Evolutionary conservation across 2,329 filamentous ascomycete species (phyloP), one percentile per base, ranked within the genome.

Genomic region (Akanthomyces uredinophilus): DNA sequence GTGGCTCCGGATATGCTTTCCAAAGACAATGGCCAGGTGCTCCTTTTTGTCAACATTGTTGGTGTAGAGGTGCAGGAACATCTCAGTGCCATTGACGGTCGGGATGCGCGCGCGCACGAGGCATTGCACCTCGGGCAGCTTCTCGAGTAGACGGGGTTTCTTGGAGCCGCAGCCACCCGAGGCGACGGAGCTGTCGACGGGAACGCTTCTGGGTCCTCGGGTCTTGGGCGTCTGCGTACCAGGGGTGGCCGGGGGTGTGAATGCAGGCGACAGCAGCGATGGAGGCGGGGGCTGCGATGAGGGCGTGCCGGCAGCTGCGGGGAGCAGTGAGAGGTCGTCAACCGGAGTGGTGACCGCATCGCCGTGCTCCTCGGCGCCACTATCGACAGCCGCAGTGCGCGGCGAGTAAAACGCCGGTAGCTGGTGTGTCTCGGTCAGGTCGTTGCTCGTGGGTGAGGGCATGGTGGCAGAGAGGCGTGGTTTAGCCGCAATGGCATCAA

Each of bases 21-120:
- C 95, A 74, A 99, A 99, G 0, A 99, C 95, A 71, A 99, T 98
- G 20, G 95, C 95, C 57, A 99, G 78, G 73, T 99, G 95, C 72
- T 99, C 95, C 76, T 99, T 99, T 66, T 88, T 91, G 74, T 99
- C 95, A 7, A 91, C 86, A 69, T 90, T 90, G 76, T 99, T 99
- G 65, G 88, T 88, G 77, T 99, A 99, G 0, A 98, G 81, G 72
- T 99, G 94, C 57, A 99, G 77, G 75, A 96, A 99, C 92, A 99
- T 98, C 75, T 99, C 93, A 13, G 92, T 90, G 4, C 94, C 94
- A 0, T 84, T 87, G 2, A 92, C 94, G 1, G 94, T 98, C 0
- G 95, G 95, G 69, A 99, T 99, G 60, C 95, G 88, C 20, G 95
- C 95, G 67, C 95, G 89, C 54, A 98, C 95, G 66, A 96, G 87